phyloP scores from a whole-genome alignment of 169 alveolate genomes.

The Prorocentrum cordatum region DNA sequence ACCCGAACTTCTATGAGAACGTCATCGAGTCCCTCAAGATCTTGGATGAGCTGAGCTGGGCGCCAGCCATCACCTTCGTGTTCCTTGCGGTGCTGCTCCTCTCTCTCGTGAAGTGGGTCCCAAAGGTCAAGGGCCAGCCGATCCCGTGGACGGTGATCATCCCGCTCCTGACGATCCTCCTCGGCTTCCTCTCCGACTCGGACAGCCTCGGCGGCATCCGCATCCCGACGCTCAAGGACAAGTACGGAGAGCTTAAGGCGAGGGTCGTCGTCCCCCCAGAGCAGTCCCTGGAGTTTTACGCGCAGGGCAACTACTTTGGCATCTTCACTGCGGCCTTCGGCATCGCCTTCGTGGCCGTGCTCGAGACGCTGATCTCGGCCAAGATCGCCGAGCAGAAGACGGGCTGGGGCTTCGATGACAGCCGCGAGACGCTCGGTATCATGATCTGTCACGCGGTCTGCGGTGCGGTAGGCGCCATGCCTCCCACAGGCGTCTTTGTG shows the following conservation, averaged over 20 bases:
- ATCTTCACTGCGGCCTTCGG: constrained; percentile 60
- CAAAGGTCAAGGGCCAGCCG: no score
- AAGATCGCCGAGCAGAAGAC: constrained; percentile 52
- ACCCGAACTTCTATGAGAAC: no score
- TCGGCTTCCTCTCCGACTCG: constrained; percentile 48
- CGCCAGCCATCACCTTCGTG: no score
- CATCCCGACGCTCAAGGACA: constrained; percentile 51
- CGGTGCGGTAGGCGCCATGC: constrained; percentile 47
- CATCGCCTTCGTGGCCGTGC: constrained; percentile 32
- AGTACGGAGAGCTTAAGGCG: not conserved
- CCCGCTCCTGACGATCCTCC: constrained; percentile 18
- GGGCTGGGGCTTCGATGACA: constrained; percentile 17
- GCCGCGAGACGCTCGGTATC: constrained; percentile 48
- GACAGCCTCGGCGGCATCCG: constrained; percentile 13
- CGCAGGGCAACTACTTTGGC: no score
- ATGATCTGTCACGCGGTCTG: constrained; percentile 58
- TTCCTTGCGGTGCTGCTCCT: no score
- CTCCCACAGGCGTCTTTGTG: constrained; percentile 52
- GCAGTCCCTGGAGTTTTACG: no score
- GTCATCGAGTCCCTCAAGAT: no score
- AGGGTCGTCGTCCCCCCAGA: not conserved
- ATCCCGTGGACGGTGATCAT: constrained; percentile 50
- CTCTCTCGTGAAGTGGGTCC: no score
- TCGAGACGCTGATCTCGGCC: constrained; percentile 50
- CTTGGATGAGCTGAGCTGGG: no score